Conservation (phyloP, 257 asterid species). For the Nicotiana tabacum region DNA sequence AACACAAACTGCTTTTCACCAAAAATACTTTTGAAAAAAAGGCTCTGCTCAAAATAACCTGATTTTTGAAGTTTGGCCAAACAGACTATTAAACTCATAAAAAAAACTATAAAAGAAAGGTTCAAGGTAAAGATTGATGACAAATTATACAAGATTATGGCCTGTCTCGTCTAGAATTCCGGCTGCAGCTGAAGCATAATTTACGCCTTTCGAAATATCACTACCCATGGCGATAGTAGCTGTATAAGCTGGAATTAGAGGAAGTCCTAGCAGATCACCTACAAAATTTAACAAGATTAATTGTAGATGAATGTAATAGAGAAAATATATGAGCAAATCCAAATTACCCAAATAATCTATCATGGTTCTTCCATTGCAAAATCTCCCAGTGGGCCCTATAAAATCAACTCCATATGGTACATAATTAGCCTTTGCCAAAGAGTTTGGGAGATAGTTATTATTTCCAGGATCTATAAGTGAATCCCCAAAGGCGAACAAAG, state of each 20-base stretch:
- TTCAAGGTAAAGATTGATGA: not conserved
- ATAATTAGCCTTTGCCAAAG: slow-evolving; percentile 70
- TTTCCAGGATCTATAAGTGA: slow-evolving; percentile 68
- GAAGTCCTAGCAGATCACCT: slow-evolving; percentile 51
- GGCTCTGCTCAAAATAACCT: too few relatives aligned
- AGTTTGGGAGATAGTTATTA: slow-evolving; percentile 46
- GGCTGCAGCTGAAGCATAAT: slow-evolving; percentile 78
- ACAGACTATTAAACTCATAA: too few relatives aligned
- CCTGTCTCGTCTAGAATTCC: slow-evolving; percentile 78
- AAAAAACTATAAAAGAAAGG: not conserved
- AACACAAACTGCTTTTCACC: too few relatives aligned
- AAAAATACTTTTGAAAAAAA: too few relatives aligned
- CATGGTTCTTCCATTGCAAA: slow-evolving; percentile 60
- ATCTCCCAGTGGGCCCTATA: slow-evolving; percentile 67
- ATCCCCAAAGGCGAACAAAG: slow-evolving; percentile 67
- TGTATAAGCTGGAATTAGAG: slow-evolving; percentile 46
- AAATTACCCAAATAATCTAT: slow-evolving; percentile 51
- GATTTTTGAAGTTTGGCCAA: too few relatives aligned
- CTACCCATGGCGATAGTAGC: slow-evolving; percentile 24
- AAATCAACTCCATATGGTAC: slow-evolving; percentile 70
- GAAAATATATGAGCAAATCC: not conserved
- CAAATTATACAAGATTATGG: slow-evolving; percentile 36
- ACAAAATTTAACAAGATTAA: not conserved
- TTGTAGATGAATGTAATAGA: too few relatives aligned
- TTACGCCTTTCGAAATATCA: slow-evolving; percentile 47